Evolutionary conservation across 1,284 basidiomycete species (phyloP), one percentile per base, ranked within the genome.

Genomic region (Ceratobasidium sp.): DNA sequence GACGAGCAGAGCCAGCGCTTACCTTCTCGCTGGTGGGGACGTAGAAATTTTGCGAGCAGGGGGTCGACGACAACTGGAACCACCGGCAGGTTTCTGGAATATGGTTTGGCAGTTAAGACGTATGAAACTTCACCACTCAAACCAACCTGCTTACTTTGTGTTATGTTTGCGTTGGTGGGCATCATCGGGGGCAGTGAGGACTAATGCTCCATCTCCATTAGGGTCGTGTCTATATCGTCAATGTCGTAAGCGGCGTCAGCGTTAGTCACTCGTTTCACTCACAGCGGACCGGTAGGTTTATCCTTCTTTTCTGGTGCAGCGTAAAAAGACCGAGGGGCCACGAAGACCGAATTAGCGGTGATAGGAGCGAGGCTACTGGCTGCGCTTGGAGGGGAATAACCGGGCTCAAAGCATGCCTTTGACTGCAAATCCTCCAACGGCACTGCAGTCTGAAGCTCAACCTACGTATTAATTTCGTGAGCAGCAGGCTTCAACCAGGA

Each of bases 11-110:
- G 31, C 31, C 13, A 37, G 29, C 56, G 73, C 83, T 31, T 79
- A 87, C 96, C 96, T 85, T 98, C 94, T 64, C 88, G 86, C 81
- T 99, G 98, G 83, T 99, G 98, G 1, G 92, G 90, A 58, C 97
- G 87, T 81, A 99, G 87, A 72, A 88, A 87, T 62, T 88, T 86
- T 0, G 89, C 84, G 19, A 99, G 82, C n/a, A 92, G 83, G 0
- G 97, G 97, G 80, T 99, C 96, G n/a, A 99, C 81, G 0, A 99
- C 96, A 11, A 99, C 96, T 68, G 94, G 91, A 14, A 96, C 87
- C 24, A 95, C 81, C 6, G 88, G 83, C 16, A 86, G 78, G 74
- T 86, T 84, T 79, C 90, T 92, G 64, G 22, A 65, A 16, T 59
- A 39, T 31, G 54, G 56, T 76, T 62, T 64, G 19, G 61, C 16